These are phyloP conservation scores for Boletus tomentosulus DNA, from an alignment of 768 basidiomycete genomes.

Conservation along the genomic window DNA sequence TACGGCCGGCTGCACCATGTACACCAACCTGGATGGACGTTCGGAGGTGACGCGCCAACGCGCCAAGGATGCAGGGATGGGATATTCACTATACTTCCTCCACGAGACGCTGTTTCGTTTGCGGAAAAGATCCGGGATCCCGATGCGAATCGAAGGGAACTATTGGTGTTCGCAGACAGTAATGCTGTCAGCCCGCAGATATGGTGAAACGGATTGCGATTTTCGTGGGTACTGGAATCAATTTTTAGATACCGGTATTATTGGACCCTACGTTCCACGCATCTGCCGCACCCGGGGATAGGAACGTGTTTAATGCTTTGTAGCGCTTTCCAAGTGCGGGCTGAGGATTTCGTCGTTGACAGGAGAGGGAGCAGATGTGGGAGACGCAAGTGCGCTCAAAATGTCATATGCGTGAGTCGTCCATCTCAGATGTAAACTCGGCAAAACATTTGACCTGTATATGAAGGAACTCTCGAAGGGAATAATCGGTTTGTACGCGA, in stretches of 20 bases:
- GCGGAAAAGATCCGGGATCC: slow-evolving; percentile 31
- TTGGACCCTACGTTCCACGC: slow-evolving; percentile 61
- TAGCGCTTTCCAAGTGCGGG: slow-evolving; percentile 38
- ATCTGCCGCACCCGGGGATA: slow-evolving; percentile 36
- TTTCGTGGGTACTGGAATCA: slow-evolving; percentile 20
- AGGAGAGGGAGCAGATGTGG: slow-evolving; percentile 39
- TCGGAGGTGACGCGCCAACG: slow-evolving; percentile 48
- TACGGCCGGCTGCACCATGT: slow-evolving; percentile 45
- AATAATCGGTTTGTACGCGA: slow-evolving; percentile 39
- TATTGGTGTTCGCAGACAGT: slow-evolving; percentile 48
- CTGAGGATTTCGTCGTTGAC: slow-evolving; percentile 43
- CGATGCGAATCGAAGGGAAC: not conserved
- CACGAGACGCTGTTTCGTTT: slow-evolving; percentile 46
- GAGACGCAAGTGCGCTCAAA: slow-evolving; percentile 46
- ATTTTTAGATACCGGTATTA: slow-evolving; percentile 56
- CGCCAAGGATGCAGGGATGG: slow-evolving; percentile 52
- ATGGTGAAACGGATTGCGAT: slow-evolving; percentile 43
- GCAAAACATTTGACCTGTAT: not conserved
- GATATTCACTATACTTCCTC: slow-evolving; percentile 57
- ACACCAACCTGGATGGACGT: slow-evolving; percentile 52
- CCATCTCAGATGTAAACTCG: not conserved
- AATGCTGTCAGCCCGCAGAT: slow-evolving; percentile 54
- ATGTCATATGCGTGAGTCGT: slow-evolving; percentile 23
- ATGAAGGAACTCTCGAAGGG: slow-evolving; percentile 55
- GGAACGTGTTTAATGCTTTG: slow-evolving; percentile 26